A percentile compares a stretch with the other conserved stretches of the same genome.
Conservation (phyloP, 352 stramenopile species). For the Phytophthora litchii region DNA sequence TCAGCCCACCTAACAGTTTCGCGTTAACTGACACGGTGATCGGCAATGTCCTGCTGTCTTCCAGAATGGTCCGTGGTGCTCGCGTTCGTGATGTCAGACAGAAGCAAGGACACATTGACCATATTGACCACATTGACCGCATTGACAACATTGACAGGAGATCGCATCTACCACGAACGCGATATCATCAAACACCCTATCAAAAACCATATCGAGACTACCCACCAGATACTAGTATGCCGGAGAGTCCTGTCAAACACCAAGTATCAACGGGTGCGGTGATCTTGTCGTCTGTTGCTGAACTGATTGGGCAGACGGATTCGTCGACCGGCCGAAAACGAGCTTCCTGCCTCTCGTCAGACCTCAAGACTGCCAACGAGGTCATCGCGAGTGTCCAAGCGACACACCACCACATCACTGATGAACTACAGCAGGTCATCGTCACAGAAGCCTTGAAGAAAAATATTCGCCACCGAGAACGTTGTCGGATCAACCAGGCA, state of each 20-base stretch:
- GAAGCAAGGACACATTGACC: no score
- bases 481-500: no score
- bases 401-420: constrained; percentile 1
- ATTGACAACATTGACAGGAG: no score
- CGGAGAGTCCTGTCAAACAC: not conserved
- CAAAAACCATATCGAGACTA: not conserved
- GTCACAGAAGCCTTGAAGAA: constrained; percentile 14
- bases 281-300: not conserved
- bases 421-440: constrained; percentile 8
- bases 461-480: constrained; percentile 2
- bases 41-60: constrained; percentile 8
- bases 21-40: constrained; percentile 8
- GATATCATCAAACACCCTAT: no score
- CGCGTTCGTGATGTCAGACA: no score
- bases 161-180: no score
- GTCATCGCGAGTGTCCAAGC: constrained; percentile 5
- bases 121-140: no score
- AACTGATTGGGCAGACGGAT: not conserved
- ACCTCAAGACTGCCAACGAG: constrained; percentile 4
- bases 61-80: no score
- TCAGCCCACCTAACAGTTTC: constrained; percentile 2
- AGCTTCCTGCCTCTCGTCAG: constrained; percentile 1
- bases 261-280: not conserved
- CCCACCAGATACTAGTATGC: not conserved
- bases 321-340: not conserved